phyloP scores from a whole-genome alignment of 805 yeast species.

The Candida lessepsii region DNA sequence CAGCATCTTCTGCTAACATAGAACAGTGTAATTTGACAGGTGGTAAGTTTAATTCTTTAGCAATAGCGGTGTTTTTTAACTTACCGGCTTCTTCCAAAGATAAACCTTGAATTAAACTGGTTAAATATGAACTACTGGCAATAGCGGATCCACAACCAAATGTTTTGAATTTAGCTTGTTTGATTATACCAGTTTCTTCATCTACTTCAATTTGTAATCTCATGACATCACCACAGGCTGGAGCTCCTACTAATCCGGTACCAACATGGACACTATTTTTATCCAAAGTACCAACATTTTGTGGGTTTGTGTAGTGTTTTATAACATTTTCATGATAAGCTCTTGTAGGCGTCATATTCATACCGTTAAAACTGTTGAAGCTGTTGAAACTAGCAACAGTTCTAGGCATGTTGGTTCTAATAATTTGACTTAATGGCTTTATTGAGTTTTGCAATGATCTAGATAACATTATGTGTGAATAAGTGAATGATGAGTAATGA shows the following conservation, averaged over 20 bases:
- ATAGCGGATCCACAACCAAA: constrained; percentile 99
- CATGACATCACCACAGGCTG: constrained; percentile 99
- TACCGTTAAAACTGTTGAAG: background rate
- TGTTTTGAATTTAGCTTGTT: constrained; percentile 96
- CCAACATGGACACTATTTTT: constrained; percentile 78
- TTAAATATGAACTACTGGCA: constrained; percentile 92
- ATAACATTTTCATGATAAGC: constrained; percentile 89
- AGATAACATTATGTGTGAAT: constrained; percentile 21
- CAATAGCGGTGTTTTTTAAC: constrained; percentile 91
- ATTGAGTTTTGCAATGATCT: constrained; percentile 19
- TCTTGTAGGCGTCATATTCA: constrained; percentile 18
- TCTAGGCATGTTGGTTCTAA: constrained; percentile 13
- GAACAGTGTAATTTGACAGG: constrained; percentile 98
- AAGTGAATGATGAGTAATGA: constrained; percentile 3
- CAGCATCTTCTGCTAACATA: constrained; percentile 98
- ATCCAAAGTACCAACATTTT: constrained; percentile 93
- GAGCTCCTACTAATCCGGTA: constrained; percentile 97
- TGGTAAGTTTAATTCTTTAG: constrained; percentile 90
- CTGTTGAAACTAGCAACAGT: background rate
- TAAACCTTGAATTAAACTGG: constrained; percentile 94
- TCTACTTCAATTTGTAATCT: constrained; percentile 92
- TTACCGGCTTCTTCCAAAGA: constrained; percentile 88
- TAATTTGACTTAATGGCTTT: constrained; percentile 1
- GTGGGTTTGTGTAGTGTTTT: constrained; percentile 94
- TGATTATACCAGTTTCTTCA: constrained; percentile 84